Base-by-base conservation (phyloP, 495 filamentous ascomycete genomes). In the Letharia lupina region DNA sequence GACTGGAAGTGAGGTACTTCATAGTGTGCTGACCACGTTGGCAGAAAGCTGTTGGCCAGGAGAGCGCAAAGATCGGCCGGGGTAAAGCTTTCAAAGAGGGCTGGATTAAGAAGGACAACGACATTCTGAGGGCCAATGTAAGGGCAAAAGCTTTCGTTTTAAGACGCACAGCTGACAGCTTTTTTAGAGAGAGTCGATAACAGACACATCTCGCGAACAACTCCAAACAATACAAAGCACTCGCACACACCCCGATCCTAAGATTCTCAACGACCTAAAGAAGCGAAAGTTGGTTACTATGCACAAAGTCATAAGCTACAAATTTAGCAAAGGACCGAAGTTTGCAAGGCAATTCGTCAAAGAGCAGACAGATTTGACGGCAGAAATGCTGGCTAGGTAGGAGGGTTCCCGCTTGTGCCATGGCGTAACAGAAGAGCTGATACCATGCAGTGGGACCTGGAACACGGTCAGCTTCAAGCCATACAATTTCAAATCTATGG, bases 401-500 rank as follows among this genome's bases (percentile, higher is more conserved):
- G 23, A 72, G n/a, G 23, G 44, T 31, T 44, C 5, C 61, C 37
- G 7, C 2, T 1, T 60, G 4, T 10, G 54, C 41, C 40, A n/a
- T 23, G n/a, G 9, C 23, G 18, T 15, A 31, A 20, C 3, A 65
- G 35, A 18, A 47, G 65, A 42, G 66, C 68, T 71, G 47, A 73
- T 60, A 23, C 18, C 66, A 64, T 35, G 16, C 61, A 87, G 83
- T 68, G 89, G 89, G 31, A 77, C 83, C 7, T 93, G 89, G 90
- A 92, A 96, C 80, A 89, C 86, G 42, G 89, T 87, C 13, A 83
- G 86, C 40, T 91, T 97, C 78, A 98, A 98, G 80, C 90, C 93
- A 42, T 97, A 97, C 80, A 98, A 97, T 80, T 98, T 97, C 83
- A 91, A 91, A 66, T 88, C 94, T 23, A 84, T 92, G 67, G 94